Evolutionary conservation across 306 rosid genomes (phyloP).

Genomic region (Clitoria ternatea): DNA sequence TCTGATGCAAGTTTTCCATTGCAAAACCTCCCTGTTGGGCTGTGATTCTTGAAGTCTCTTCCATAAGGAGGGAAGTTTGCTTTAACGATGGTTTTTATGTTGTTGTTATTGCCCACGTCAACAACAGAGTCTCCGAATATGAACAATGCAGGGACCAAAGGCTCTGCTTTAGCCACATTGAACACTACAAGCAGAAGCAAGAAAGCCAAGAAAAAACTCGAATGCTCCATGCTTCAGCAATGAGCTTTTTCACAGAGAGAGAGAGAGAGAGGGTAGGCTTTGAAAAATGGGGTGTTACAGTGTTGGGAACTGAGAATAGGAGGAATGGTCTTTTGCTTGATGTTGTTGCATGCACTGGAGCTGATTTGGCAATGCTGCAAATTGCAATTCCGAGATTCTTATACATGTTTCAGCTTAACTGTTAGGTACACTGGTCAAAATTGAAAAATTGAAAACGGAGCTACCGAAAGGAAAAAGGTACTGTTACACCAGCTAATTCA

Average conservation of each 20-base stretch:
- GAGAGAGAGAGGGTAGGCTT: background rate
- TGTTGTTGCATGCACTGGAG: slow-evolving; percentile 16
- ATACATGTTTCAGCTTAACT: slow-evolving; percentile 23
- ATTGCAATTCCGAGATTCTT: slow-evolving; percentile 31
- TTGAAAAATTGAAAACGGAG: too few relatives aligned
- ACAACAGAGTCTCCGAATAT: slow-evolving; percentile 78
- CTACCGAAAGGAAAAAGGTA: too few relatives aligned
- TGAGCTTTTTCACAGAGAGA: slow-evolving; percentile 15
- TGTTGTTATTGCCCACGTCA: slow-evolving; percentile 73
- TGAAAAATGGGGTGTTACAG: slow-evolving; percentile 12
- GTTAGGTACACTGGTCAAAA: slow-evolving; percentile 4
- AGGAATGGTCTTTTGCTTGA: slow-evolving; percentile 14
- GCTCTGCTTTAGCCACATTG: slow-evolving; percentile 44
- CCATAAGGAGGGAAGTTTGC: slow-evolving; percentile 81
- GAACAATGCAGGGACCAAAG: slow-evolving; percentile 73
- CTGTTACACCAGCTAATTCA: too few relatives aligned
- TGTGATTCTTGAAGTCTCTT: slow-evolving; percentile 56
- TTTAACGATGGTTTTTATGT: slow-evolving; percentile 47
- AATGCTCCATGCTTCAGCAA: slow-evolving; percentile 28
- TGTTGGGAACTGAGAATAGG: slow-evolving; percentile 29
- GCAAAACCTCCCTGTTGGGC: slow-evolving; percentile 72
- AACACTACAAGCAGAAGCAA: slow-evolving; percentile 30
- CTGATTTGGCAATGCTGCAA: slow-evolving; percentile 1
- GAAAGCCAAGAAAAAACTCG: slow-evolving; percentile 28
- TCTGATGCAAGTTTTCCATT: slow-evolving; percentile 81